phyloP scores from a whole-genome alignment of 129 eudicot genomes.

The Lactuca saligna region DNA sequence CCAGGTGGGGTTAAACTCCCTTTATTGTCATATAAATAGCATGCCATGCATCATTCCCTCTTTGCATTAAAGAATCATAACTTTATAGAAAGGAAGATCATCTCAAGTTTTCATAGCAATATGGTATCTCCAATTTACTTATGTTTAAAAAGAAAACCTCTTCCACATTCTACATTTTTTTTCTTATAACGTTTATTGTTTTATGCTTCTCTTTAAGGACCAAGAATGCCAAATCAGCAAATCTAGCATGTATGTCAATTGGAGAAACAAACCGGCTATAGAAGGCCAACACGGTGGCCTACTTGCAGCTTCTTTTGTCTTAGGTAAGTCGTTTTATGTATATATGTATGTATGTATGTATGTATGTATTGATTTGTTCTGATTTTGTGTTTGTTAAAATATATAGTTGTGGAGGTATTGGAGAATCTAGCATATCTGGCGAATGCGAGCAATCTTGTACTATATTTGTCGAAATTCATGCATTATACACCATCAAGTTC shows the following conservation, averaged over 20 bases:
- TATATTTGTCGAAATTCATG: slow-evolving; percentile 72
- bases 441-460: slow-evolving; percentile 91
- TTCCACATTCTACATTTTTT: slow-evolving; percentile 7
- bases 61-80: slow-evolving; percentile 13
- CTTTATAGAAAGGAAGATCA: slow-evolving; percentile 16
- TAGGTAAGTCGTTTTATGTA: slow-evolving; percentile 38
- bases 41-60: slow-evolving; percentile 17
- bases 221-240: slow-evolving; percentile 36
- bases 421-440: slow-evolving; percentile 94
- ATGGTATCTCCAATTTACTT: slow-evolving; percentile 35
- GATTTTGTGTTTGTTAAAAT: slow-evolving; percentile 12
- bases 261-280: slow-evolving; percentile 73
- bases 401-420: slow-evolving; percentile 77
- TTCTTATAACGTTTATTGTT: background rate
- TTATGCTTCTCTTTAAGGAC: slow-evolving; percentile 40
- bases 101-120: slow-evolving; percentile 18
- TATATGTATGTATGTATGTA: background rate
- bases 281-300: slow-evolving; percentile 75
- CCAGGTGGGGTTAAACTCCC: slow-evolving; percentile 35
- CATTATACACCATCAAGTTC: slow-evolving; percentile 79
- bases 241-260: slow-evolving; percentile 64
- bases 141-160: background rate
- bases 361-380: background rate
- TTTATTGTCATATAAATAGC: slow-evolving; percentile 37
- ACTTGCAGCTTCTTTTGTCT: slow-evolving; percentile 72